Evolutionary conservation across 1,284 basidiomycete genomes (phyloP).

Genomic region (Coniferiporia sulphurascens): DNA sequence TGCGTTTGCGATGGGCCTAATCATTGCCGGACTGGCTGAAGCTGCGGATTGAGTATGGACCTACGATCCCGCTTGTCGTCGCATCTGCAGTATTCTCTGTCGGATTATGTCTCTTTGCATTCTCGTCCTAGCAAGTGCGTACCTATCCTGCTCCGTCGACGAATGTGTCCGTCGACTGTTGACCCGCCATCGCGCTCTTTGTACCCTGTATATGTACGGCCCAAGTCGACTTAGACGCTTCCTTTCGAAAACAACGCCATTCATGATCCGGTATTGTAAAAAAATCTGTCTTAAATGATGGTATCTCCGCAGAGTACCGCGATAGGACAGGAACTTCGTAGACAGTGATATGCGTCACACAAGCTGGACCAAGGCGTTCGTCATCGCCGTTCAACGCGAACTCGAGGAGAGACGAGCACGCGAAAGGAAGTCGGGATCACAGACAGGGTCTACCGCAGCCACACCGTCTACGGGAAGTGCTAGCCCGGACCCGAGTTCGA

Average conservation of each 20-base stretch:
- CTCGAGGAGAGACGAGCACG: too few relatives aligned
- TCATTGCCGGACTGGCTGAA: neutral
- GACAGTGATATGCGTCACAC: slow-evolving; percentile 21
- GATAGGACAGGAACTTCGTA: neutral
- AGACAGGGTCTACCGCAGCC: too few relatives aligned
- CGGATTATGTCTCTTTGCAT: neutral
- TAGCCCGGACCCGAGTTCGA: too few relatives aligned
- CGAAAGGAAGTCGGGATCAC: too few relatives aligned
- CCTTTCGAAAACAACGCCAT: neutral
- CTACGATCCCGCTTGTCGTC: neutral
- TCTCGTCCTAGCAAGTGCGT: neutral
- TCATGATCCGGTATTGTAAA: neutral
- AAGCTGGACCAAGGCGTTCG: too few relatives aligned
- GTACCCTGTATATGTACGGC: too few relatives aligned
- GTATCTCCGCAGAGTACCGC: neutral
- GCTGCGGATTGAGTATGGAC: neutral
- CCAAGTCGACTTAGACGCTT: too few relatives aligned
- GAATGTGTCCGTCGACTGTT: neutral
- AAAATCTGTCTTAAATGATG: slow-evolving; percentile 18
- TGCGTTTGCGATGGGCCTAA: neutral
- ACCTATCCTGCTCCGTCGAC: too few relatives aligned
- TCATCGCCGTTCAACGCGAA: too few relatives aligned
- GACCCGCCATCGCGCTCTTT: neutral
- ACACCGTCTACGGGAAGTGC: too few relatives aligned
- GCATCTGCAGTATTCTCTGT: neutral